Evolutionary conservation across 371 early-diverging fungal species (phyloP), one percentile per base, ranked within the genome.

Genomic region (Parasitella parasitica): DNA sequence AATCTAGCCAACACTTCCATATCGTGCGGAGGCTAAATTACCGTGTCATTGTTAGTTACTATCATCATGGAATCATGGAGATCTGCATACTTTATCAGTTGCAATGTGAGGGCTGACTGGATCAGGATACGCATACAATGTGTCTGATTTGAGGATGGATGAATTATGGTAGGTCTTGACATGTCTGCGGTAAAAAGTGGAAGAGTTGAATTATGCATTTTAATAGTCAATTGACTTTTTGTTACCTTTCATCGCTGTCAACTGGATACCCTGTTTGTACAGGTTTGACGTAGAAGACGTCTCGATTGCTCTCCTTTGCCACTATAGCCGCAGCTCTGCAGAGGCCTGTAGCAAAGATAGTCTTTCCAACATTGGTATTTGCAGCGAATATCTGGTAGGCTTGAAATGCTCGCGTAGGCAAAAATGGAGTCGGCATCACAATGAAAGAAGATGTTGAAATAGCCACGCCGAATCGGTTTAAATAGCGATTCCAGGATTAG

Each of bases 331-430:
- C 86, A 6, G 85, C 84, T 35, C 86, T 72, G 39, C 82, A 81
- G 24, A 88, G 75, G 27, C 89, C 90, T 1, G 92, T 81, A 8
- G 91, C 87, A 55, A 89, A 75, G 27, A 94, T 77, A 1, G 94
- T 94, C 78, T 94, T 94, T 35, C 94, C 94, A 34, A 92, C 88
- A 69, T 91, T 86, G 3, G 94, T 94, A 69, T 94, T 94, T 41
- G 92, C 89, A 2, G 90, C 84, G 75, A 91, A 91, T 57, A 91
- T 77, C 61, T 87, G 86, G 70, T 86, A 86, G 12, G 86, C 83
- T 66, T 88, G 86, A 69, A 88, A 86, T 49, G 86, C 77, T 58
- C 85, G 66, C 13, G 85, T 79, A 3, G 85, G 84, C 20, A 72
- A 66, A 51, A 72, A 75, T 48, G 75, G 63, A 26, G 73, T 53